Conservation (phyloP, 2,329 filamentous ascomycete genomes). For the Neopestalotiopsis sp. region DNA sequence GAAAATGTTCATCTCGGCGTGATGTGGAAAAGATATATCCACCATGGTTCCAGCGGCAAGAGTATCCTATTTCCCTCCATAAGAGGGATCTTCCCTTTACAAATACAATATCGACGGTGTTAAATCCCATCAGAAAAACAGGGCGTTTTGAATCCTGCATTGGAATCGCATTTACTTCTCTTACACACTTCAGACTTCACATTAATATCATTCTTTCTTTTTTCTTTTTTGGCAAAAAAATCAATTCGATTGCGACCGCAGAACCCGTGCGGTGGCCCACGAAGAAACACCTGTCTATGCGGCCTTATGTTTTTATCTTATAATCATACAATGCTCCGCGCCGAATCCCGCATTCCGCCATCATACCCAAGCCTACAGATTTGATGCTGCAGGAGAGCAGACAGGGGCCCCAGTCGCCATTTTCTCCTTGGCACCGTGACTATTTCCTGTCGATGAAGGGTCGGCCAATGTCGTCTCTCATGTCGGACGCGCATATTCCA, state of each 20-base stretch:
- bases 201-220: neutral
- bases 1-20: neutral
- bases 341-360: neutral
- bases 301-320: slow-evolving; percentile 10
- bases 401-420: neutral
- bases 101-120: neutral
- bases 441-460: slow-evolving; percentile 13
- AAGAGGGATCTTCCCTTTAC: neutral
- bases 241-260: neutral
- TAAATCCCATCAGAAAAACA: neutral
- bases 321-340: slow-evolving; percentile 11
- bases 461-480: slow-evolving; percentile 1
- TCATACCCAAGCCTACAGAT: neutral
- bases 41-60: neutral
- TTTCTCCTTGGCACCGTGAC: neutral
- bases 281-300: slow-evolving; percentile 15
- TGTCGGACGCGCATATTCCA: slow-evolving; percentile 8
- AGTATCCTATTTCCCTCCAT: neutral
- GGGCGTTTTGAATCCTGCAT: neutral
- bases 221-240: neutral
- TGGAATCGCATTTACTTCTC: neutral
- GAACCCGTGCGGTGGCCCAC: neutral
- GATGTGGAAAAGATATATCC: neutral
- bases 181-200: neutral
- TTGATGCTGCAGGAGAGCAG: neutral